Evolutionary conservation across 345 rosid species (phyloP), one percentile per base, ranked within the genome.

Genomic region (Eutrema yunnanense): DNA sequence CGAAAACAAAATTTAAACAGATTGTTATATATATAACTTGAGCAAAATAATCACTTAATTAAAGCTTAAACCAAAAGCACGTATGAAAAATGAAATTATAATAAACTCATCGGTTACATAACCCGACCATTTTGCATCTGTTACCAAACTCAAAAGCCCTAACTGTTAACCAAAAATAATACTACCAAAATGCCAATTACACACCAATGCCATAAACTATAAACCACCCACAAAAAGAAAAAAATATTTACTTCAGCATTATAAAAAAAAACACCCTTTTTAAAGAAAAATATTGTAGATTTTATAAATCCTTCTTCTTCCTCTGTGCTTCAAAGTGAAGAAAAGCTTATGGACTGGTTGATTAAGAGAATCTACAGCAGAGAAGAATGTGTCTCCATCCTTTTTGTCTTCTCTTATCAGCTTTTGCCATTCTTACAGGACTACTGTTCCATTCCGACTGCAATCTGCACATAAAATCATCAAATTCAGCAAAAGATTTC

Each of bases 371-470:
- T 87, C 86, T 90, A 87, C 97, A 92, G 78, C 99, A 92, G 76
- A 88, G 83, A 76, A 92, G 75, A 69, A 80, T 62, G 47, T 78
- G 79, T 82, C 73, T 87, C 97, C 96, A 90, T 48, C 87, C 72
- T 67, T 82, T 78, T 3, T 78, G 90, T 76, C 86, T 89, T 64
- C 80, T 86, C 77, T 79, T 76, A 27, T 87, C 90, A 6, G 89
- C 90, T 83, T 87, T 88, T 0, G 83, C 86, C 96, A 95, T 92
- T 76, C 96, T 86, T 51, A 87, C 90, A 0, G 97, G 99, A 78
- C 99, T 95, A 79, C 89, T 82, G 51, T 87, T 88, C 97, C 99
- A 95, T 73, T 95, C 99, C 0, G 91, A 68, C 67, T 95, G 93
- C 69, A 95, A 82, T 82, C 99, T 95, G 87, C 66, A 60, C 9